Percentiles rank a stretch among this genome's conserved stretches.
Evolutionary conservation across 2,329 filamentous ascomycete species (phyloP).

Genomic region (Aspergillus candidus): DNA sequence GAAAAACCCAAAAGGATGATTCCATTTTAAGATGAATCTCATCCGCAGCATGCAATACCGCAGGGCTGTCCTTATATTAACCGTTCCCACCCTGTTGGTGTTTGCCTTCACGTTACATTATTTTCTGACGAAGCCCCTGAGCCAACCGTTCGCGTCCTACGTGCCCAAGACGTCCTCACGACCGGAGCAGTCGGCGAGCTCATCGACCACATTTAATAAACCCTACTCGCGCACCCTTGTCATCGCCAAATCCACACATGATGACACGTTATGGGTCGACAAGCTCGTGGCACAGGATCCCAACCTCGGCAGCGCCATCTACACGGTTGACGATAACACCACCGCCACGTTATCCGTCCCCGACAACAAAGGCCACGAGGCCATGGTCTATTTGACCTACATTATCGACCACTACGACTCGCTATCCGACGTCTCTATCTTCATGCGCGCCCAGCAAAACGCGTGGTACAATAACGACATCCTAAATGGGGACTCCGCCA

Average conservation of each 20-base stretch:
- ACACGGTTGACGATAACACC: constrained; percentile 40
- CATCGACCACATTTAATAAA: too few species aligned
- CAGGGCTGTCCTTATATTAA: too few species aligned
- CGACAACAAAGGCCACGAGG: constrained; percentile 49
- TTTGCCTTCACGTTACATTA: too few species aligned
- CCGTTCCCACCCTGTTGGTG: too few species aligned
- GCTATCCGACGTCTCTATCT: constrained; percentile 46
- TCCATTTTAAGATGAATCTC: too few species aligned
- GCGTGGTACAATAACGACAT: constrained; percentile 50
- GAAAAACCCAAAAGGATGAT: too few species aligned
- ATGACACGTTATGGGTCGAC: constrained; percentile 8
- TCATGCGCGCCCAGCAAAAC: constrained; percentile 44
- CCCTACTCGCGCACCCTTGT: constrained; percentile 1
- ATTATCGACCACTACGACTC: constrained; percentile 50
- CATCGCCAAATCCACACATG: constrained; percentile 1
- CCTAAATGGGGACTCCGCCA: constrained; percentile 37
- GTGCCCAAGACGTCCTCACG: too few species aligned
- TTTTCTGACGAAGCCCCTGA: too few species aligned
- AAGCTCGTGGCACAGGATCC: background rate
- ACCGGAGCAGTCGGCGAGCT: too few species aligned
- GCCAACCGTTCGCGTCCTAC: too few species aligned
- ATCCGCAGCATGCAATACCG: too few species aligned
- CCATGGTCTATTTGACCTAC: constrained; percentile 50
- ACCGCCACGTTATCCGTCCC: constrained; percentile 38
- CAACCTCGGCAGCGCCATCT: constrained; percentile 25